phyloP scores from a whole-genome alignment of 495 filamentous ascomycete genomes.

The Collariella sp. region DNA sequence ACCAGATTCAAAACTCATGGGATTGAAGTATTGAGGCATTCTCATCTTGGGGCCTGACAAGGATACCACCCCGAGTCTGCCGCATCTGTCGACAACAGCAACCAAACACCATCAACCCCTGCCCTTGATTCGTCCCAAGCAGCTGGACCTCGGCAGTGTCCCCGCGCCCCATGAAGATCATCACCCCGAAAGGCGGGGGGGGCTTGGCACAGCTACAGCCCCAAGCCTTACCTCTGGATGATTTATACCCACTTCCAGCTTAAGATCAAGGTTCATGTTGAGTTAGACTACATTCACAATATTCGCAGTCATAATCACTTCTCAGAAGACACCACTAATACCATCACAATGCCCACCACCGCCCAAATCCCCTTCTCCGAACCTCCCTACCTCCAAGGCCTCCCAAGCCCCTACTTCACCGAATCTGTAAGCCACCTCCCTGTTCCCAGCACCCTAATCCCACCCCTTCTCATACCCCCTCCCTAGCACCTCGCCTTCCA shows the following conservation, averaged over 20 bases:
- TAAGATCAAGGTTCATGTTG: neutral
- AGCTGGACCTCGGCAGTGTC: neutral
- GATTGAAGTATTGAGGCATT: no score
- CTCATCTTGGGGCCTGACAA: no score
- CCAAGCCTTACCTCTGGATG: neutral
- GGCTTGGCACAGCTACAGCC: neutral
- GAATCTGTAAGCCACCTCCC: no score
- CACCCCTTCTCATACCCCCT: no score
- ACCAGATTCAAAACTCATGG: no score
- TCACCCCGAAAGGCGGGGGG: neutral
- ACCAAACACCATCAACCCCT: neutral
- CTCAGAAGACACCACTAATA: neutral
- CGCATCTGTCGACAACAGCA: neutral
- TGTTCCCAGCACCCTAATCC: no score
- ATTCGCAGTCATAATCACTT: neutral
- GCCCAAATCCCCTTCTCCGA: conserved; percentile 58
- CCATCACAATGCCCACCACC: neutral
- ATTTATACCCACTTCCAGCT: neutral
- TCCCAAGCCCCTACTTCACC: conserved; percentile 63
- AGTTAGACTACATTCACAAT: neutral
- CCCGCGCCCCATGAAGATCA: neutral
- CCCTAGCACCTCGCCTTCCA: conserved; percentile 55
- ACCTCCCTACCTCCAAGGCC: conserved; percentile 59
- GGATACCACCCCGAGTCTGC: neutral
- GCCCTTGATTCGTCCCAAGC: neutral